Conservation (phyloP, 2,329 filamentous ascomycete genomes). For the Epichloe glyceriae region DNA sequence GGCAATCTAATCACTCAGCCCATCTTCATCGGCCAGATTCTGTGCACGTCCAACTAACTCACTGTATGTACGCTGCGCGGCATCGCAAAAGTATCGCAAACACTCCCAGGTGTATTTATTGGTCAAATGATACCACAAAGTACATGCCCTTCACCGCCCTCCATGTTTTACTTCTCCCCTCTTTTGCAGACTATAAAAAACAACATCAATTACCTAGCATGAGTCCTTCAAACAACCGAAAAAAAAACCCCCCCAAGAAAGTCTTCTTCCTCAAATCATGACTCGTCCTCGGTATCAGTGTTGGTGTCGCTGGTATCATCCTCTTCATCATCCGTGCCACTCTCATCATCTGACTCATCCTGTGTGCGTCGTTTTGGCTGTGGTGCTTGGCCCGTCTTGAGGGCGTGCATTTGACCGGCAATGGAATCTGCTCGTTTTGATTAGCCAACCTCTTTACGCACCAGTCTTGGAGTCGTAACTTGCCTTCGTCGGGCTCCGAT, state of each 20-base stretch:
- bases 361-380: conserved; percentile 44
- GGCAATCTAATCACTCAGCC: no score
- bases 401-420: conserved; percentile 78
- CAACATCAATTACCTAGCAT: not conserved
- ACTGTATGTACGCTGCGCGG: no score
- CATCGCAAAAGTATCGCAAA: no score
- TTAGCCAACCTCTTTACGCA: not conserved
- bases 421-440: conserved; percentile 53
- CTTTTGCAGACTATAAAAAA: not conserved
- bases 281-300: conserved; percentile 53
- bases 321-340: conserved; percentile 57
- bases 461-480: conserved; percentile 18
- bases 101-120: no score
- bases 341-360: conserved; percentile 65
- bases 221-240: not conserved
- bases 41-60: no score
- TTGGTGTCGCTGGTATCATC: conserved; percentile 56
- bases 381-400: conserved; percentile 56
- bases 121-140: no score
- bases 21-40: no score
- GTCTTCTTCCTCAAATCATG: conserved; percentile 17
- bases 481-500: conserved; percentile 95
- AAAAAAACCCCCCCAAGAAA: not conserved
- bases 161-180: not conserved
- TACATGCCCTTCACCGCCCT: no score